These are phyloP conservation scores for Artemisia tridentata DNA, from an alignment of 129 eudicot genomes.

Conservation along the genomic window DNA sequence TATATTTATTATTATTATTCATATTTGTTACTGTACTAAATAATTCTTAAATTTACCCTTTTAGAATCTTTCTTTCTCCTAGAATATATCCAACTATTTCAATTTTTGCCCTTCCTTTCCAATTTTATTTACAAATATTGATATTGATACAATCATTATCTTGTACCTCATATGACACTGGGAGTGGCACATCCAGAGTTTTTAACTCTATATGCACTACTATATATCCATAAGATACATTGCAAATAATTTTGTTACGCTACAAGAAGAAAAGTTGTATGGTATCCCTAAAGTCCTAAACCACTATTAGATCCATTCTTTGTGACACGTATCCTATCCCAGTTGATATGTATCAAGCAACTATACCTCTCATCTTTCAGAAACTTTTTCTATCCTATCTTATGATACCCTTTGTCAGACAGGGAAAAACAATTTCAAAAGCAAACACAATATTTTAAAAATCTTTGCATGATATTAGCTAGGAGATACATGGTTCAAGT, in stretches of 20 bases:
- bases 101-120: conserved; percentile 21
- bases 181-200: too few relatives aligned
- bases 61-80: not conserved
- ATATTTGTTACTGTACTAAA: conserved; percentile 39
- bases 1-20: conserved; percentile 30
- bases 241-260: too few relatives aligned
- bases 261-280: too few relatives aligned
- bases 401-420: conserved; percentile 2
- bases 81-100: conserved; percentile 1
- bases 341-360: conserved; percentile 16
- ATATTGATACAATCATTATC: conserved; percentile 15
- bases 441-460: not conserved
- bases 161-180: not conserved
- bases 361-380: conserved; percentile 24
- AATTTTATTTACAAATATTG: conserved; percentile 18
- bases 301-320: not conserved
- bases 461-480: too few relatives aligned
- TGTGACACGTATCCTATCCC: conserved; percentile 1
- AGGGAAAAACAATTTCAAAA: not conserved
- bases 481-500: too few relatives aligned
- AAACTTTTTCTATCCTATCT: conserved; percentile 20
- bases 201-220: too few relatives aligned
- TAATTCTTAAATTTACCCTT: conserved; percentile 22
- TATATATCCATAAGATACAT: too few relatives aligned
- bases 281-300: not conserved